phyloP scores from a whole-genome alignment of 2,329 filamentous ascomycete genomes.

The Alternaria metachromatica region DNA sequence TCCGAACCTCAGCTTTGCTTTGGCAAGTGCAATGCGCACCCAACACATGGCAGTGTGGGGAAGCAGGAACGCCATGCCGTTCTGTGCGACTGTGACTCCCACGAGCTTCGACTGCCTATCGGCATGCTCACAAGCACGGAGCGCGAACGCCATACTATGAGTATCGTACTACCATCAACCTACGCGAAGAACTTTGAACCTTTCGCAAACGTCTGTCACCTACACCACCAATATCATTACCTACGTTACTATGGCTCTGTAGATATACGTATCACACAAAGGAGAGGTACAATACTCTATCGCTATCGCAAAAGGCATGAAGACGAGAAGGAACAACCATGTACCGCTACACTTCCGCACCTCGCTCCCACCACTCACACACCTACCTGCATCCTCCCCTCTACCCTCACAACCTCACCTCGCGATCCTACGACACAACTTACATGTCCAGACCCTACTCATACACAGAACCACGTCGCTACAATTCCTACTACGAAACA shows the following conservation, averaged over 20 bases:
- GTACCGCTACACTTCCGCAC: conserved; percentile 3
- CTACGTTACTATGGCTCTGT: background rate
- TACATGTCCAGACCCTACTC: conserved; percentile 2
- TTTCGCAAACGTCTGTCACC: background rate
- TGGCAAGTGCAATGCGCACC: background rate
- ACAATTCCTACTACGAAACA: conserved; percentile 3
- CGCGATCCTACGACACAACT: background rate
- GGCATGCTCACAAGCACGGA: background rate
- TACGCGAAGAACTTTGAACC: background rate
- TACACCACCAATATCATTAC: background rate
- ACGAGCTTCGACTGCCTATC: conserved; percentile 11
- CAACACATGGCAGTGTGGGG: background rate
- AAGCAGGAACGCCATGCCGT: conserved; percentile 4
- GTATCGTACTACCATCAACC: conserved; percentile 7
- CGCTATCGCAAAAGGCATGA: background rate
- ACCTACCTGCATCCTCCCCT: background rate
- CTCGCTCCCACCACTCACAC: background rate
- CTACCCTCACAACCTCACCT: background rate
- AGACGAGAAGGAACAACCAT: conserved; percentile 6
- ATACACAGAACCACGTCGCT: background rate
- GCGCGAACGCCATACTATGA: background rate
- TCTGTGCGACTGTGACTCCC: conserved; percentile 11
- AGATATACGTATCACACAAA: background rate
- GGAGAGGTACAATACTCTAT: background rate
- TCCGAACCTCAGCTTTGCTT: background rate